phyloP scores from a whole-genome alignment of 306 rosid species.

The Glycine tomentella region DNA sequence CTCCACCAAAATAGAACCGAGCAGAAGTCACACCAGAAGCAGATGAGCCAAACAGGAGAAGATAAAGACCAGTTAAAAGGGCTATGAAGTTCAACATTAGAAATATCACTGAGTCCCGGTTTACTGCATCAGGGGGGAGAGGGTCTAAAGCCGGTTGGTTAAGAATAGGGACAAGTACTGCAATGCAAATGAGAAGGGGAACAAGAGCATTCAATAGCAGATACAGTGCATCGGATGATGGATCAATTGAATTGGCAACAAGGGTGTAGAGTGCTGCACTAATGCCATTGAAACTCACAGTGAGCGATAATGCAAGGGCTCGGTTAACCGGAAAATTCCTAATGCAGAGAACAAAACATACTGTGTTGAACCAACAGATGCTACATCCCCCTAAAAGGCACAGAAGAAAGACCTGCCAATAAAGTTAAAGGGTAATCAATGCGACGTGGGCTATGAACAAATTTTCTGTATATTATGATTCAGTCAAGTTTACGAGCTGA shows the following conservation, averaged over 20 bases:
- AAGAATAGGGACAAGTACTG: conserved; percentile 71
- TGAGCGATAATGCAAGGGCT: conserved; percentile 89
- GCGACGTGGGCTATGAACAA: neutral
- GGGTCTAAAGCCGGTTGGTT: conserved; percentile 75
- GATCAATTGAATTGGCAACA: conserved; percentile 75
- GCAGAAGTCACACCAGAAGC: conserved; percentile 53
- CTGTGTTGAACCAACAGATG: conserved; percentile 99
- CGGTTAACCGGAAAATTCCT: conserved; percentile 77
- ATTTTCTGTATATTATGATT: neutral
- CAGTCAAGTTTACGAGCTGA: conserved; percentile 20
- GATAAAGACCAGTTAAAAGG: conserved; percentile 78
- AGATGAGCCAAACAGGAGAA: conserved; percentile 71
- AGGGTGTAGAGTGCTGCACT: conserved; percentile 93
- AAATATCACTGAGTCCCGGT: conserved; percentile 75
- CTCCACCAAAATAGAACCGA: conserved; percentile 61
- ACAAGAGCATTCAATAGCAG: conserved; percentile 80
- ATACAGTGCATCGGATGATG: conserved; percentile 67
- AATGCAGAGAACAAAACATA: conserved; percentile 92
- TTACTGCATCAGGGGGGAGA: conserved; percentile 66
- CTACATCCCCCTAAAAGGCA: conserved; percentile 83
- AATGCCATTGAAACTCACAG: conserved; percentile 91
- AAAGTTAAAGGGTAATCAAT: conserved; percentile 38
- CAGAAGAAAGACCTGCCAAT: conserved; percentile 77
- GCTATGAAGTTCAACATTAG: conserved; percentile 77
- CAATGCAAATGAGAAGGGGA: conserved; percentile 71